Conservation (phyloP, 2,329 filamentous ascomycete genomes). For the Cladophialophora bantiana region DNA sequence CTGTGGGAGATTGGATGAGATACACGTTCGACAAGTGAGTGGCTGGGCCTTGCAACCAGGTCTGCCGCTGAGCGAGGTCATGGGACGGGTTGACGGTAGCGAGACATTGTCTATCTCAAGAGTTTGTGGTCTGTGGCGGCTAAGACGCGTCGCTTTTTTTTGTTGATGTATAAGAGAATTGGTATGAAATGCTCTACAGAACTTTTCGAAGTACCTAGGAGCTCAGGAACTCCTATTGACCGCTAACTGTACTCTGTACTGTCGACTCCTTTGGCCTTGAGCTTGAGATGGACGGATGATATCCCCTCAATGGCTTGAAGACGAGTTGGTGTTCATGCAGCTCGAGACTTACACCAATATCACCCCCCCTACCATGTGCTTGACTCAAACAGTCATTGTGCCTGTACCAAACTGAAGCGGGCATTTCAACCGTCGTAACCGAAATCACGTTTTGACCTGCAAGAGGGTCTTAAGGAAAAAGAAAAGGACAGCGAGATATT, state of each 20-base stretch:
- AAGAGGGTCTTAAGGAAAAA: not conserved
- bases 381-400: not conserved
- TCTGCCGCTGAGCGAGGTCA: not conserved
- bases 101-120: not conserved
- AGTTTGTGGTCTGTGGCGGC: not conserved
- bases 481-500: not conserved
- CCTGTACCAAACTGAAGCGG: not conserved
- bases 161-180: not conserved
- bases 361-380: not conserved
- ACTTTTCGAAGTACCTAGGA: not conserved
- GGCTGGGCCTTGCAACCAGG: not conserved
- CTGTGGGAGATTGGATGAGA: constrained; percentile 78
- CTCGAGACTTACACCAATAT: not conserved
- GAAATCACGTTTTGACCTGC: not conserved
- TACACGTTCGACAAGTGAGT: constrained; percentile 67
- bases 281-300: not conserved
- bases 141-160: not conserved
- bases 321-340: not conserved
- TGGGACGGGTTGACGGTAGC: not conserved
- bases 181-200: not conserved
- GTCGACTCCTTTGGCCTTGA: not conserved
- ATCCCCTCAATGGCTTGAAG: not conserved
- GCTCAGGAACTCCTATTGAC: not conserved
- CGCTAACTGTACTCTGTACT: not conserved
- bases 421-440: not conserved